These are phyloP conservation scores for Straminergon stramineum DNA, from an alignment of 225 moss, liverwort and hornwort genomes.

Conservation along the genomic window DNA sequence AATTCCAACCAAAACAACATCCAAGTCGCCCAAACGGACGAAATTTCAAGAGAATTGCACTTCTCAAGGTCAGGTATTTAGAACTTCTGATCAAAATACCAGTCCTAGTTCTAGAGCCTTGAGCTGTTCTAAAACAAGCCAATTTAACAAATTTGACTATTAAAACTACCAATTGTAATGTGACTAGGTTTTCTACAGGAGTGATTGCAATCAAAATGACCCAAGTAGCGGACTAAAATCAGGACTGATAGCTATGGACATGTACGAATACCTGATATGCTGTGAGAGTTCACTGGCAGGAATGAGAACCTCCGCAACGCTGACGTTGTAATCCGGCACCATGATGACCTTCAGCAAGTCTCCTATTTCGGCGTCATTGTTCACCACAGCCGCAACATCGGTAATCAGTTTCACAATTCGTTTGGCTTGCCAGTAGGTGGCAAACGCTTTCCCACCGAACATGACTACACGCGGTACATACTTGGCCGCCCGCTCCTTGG, in stretches of 20 bases:
- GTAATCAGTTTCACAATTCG: conserved; percentile 87
- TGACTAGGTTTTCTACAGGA: not conserved
- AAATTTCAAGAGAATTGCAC: not conserved
- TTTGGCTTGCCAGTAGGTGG: conserved; percentile 90
- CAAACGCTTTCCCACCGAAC: conserved; percentile 97
- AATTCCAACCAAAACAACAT: not conserved
- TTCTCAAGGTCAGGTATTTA: not conserved
- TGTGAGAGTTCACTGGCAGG: conserved; percentile 94
- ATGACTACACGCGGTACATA: conserved; percentile 90
- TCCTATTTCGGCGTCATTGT: conserved; percentile 80
- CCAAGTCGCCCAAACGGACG: not conserved
- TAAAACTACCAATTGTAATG: not conserved
- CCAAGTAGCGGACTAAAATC: not conserved
- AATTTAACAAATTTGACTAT: not conserved
- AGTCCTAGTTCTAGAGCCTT: not conserved
- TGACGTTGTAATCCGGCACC: conserved; percentile 95
- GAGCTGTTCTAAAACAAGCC: not conserved
- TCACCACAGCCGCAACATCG: conserved; percentile 73
- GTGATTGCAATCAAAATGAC: not conserved
- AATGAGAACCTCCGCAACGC: conserved; percentile 94
- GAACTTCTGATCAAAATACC: not conserved
- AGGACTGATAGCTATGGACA: not conserved
- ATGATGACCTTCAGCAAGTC: conserved; percentile 94
- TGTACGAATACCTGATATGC: conserved; percentile 68
- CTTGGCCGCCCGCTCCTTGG: conserved; percentile 55